These are phyloP conservation scores for Pythium insidiosum DNA, from an alignment of 352 stramenopile genomes.

Conservation along the genomic window DNA sequence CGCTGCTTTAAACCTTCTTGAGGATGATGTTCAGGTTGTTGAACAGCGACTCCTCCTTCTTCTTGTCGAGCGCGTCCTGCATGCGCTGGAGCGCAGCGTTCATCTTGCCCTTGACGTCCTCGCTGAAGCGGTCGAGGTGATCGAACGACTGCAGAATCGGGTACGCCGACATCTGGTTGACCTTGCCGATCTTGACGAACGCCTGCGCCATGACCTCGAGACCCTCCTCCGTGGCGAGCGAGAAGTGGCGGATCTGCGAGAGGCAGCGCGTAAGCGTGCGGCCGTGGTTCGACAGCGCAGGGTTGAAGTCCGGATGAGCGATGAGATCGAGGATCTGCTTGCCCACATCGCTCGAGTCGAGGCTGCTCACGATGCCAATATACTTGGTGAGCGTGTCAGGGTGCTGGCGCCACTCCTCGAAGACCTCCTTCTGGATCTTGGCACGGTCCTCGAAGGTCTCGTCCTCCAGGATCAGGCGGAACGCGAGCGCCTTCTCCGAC, in stretches of 20 bases:
- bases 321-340: constrained; percentile 66
- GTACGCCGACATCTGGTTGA: constrained; percentile 83
- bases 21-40: constrained; percentile 85
- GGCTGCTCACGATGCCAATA: constrained; percentile 62
- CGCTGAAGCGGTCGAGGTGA: constrained; percentile 64
- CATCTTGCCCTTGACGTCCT: constrained; percentile 46
- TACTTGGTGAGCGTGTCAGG: constrained; percentile 77
- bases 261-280: constrained; percentile 54
- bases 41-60: constrained; percentile 77
- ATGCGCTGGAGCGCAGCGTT: constrained; percentile 47
- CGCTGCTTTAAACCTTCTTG: constrained; percentile 78
- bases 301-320: constrained; percentile 67
- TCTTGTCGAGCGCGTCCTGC: constrained; percentile 72
- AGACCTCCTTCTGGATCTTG: constrained; percentile 61
- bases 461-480: constrained; percentile 59
- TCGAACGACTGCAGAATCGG: constrained; percentile 76
- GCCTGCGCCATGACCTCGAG: constrained; percentile 60
- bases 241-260: constrained; percentile 70
- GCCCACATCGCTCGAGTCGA: constrained; percentile 54
- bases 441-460: constrained; percentile 44
- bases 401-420: constrained; percentile 59
- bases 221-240: constrained; percentile 63
- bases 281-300: constrained; percentile 60
- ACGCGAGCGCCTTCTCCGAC: constrained; percentile 47
- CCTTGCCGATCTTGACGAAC: constrained; percentile 76